Base-by-base conservation (phyloP, 2,329 filamentous ascomycete genomes). In the Hawksworthiomyces lignivorus region DNA sequence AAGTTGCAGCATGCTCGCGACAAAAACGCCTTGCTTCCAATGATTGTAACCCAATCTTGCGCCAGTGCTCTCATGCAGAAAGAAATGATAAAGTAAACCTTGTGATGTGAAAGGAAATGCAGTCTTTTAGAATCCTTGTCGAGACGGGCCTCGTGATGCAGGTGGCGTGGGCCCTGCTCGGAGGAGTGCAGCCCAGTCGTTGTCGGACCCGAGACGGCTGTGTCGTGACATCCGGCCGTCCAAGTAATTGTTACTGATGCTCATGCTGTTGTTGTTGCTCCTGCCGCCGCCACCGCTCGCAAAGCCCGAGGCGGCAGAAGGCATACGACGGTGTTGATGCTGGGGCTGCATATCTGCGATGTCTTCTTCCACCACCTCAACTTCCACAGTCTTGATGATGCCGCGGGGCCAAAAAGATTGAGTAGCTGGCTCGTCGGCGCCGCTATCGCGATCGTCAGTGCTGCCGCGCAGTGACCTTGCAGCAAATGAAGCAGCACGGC, bases 381-480 rank as follows among this genome's bases (percentile, higher is more conserved):
- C 56, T 31, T 57, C 60, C 19, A 63, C 60, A 3, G 61, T 62
- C 52, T 63, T 63, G 49, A 62, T 62, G 44, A 63, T 63, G 15
- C 60, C 58, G 17, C 54, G 47, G 1, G 60, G 56, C 60, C 58
- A 62, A 11, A 48, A 48, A 6, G 37, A 46, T 10, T 52, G 48
- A n/a, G 36, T 29, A 9, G 40, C 21, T 19, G 17, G 29, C 31
- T 28, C 42, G 22, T 37, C 46, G 24, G 21, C 35, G 35, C n/a
- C 28, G 22, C 32, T 28, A n/a, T 15, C 14, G 15, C 32, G 22
- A 7, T n/a, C n/a, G 22, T 29, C 24, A 11, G 12, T 24, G n/a
- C 32, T 30, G 11, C 17, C 39, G 12, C 18, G 24, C 18, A 12
- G 28, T 12, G 18, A n/a, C 9, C 31, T 24, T 22, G 9, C 19